A percentile compares a stretch with the other conserved stretches of the same genome.
Conservation (phyloP, 2,329 filamentous ascomycete species). For the Nigrospora oryzae region DNA sequence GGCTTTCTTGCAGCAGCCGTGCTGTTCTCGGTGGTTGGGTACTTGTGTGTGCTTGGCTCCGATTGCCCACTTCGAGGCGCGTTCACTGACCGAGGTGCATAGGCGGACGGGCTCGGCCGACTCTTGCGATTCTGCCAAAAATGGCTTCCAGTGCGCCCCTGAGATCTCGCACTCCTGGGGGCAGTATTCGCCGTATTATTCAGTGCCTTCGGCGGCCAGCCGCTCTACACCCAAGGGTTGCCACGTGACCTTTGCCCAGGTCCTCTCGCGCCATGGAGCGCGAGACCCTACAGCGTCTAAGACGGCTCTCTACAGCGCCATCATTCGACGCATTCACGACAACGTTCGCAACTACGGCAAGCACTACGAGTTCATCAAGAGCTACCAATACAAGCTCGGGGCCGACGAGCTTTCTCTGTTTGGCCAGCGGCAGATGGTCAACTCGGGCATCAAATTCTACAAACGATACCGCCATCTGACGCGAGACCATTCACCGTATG, state of each 20-base stretch:
- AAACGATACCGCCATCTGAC: conserved; percentile 60
- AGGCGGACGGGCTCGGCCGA: conserved; percentile 14
- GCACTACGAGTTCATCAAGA: conserved; percentile 60
- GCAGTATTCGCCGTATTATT: conserved; percentile 81
- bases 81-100: background rate
- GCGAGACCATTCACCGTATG: conserved; percentile 51
- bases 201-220: conserved; percentile 59
- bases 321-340: conserved; percentile 58
- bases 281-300: conserved; percentile 70
- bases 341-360: conserved; percentile 46
- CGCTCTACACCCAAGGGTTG: conserved; percentile 57
- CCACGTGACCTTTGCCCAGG: conserved; percentile 67
- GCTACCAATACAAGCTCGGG: conserved; percentile 65
- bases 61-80: background rate
- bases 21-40: conserved; percentile 2
- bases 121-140: conserved; percentile 41
- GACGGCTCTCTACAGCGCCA: conserved; percentile 50
- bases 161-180: conserved; percentile 66
- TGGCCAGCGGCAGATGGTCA: conserved; percentile 60
- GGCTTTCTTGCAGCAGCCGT: background rate
- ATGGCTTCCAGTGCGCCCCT: conserved; percentile 55
- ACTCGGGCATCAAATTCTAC: conserved; percentile 72
- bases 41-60: conserved; percentile 1
- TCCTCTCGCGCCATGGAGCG: conserved; percentile 78
- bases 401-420: conserved; percentile 60